These are phyloP conservation scores for Tetrahymena elliotti DNA, from an alignment of 73 alveolate genomes.

Conservation along the genomic window DNA sequence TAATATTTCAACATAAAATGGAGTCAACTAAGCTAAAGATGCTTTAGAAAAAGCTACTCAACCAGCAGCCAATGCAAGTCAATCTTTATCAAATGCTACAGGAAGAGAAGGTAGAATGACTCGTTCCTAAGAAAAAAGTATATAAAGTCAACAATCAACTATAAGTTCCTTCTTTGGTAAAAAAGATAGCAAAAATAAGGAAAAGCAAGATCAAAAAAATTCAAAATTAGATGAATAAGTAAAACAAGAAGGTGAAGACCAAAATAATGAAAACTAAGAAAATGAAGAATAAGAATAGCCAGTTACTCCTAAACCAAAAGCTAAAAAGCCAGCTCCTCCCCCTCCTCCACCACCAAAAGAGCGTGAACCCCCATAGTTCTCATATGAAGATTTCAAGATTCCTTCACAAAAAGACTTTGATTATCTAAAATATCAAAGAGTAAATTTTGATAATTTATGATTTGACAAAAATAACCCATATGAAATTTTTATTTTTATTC, in stretches of 20 bases:
- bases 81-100: not conserved
- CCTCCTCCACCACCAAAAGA: not conserved
- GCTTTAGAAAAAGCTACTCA: not conserved
- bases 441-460: not conserved
- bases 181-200: not conserved
- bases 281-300: not conserved
- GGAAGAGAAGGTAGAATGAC: constrained; percentile 1
- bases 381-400: not conserved
- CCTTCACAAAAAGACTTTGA: not conserved
- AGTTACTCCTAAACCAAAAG: not conserved
- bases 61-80: not conserved
- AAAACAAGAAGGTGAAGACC: not conserved
- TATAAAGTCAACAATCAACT: not conserved
- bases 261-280: not conserved
- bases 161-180: not conserved
- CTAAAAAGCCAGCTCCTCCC: not conserved
- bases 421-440: not conserved
- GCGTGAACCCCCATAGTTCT: not conserved
- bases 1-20: not conserved
- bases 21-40: not conserved
- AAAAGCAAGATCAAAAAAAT: not conserved
- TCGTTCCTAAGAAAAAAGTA: not conserved
- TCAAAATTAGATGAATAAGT: not conserved
- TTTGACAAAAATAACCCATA: not conserved
- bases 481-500: not conserved